Conservation (phyloP, 768 basidiomycete genomes). For the Agaricus sinodeliciosus region DNA sequence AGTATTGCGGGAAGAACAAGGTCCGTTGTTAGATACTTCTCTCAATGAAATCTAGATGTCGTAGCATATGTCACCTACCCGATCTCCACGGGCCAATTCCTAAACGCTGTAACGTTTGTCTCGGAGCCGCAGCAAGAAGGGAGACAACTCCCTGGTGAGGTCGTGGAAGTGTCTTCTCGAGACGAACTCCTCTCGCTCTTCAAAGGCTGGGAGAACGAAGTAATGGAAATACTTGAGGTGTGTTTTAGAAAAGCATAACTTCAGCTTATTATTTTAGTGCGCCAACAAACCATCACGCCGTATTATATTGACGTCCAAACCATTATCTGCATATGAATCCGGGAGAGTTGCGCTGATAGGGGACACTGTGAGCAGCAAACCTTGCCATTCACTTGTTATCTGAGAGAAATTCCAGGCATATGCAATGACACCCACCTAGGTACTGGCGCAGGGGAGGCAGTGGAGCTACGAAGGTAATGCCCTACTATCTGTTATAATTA, state of each 20-base stretch:
- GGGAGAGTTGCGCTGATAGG: constrained; percentile 35
- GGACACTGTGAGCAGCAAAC: constrained; percentile 30
- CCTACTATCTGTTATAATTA: not conserved
- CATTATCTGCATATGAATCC: constrained; percentile 28
- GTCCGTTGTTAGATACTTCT: constrained; percentile 8
- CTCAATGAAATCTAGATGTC: constrained; percentile 10
- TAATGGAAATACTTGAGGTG: constrained; percentile 22
- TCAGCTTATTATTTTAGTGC: constrained; percentile 15
- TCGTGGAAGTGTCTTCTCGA: constrained; percentile 20
- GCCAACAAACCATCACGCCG: constrained; percentile 28
- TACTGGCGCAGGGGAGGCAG: constrained; percentile 43
- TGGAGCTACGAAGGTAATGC: constrained; percentile 25
- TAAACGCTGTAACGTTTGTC: constrained; percentile 29
- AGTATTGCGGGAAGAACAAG: constrained; percentile 28
- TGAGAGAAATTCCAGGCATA: constrained; percentile 24
- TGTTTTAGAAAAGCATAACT: not conserved
- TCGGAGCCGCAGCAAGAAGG: constrained; percentile 22
- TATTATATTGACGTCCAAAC: constrained; percentile 32
- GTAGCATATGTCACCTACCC: constrained; percentile 34
- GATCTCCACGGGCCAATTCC: constrained; percentile 24
- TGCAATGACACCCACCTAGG: constrained; percentile 42
- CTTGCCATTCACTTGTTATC: not conserved
- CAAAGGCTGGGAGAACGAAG: constrained; percentile 31
- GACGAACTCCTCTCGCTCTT: constrained; percentile 27
- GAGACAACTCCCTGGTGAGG: constrained; percentile 23